Base-by-base conservation (phyloP, 2,329 filamentous ascomycete genomes). In the Fusarium floridanum region DNA sequence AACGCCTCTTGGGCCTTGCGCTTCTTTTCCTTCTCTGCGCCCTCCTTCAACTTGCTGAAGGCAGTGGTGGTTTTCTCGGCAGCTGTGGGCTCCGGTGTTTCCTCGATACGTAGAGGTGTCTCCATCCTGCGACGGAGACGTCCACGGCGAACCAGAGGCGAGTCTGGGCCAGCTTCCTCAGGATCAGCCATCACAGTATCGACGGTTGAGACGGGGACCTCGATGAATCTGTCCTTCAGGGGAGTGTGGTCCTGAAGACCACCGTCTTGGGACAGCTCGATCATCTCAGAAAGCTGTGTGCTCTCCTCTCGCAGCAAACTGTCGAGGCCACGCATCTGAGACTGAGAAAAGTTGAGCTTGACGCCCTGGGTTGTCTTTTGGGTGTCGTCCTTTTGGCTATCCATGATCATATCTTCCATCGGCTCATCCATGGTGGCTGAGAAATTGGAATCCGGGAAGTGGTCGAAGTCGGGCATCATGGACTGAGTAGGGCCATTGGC, bases 181-280 rank as follows among this genome's bases (percentile, higher is more conserved):
- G 79, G 82, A 41, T 81, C 80, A 2, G 74, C 80, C 45, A 92
- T 80, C 8, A 95, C 87, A 0, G 94, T 97, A 22, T 94, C 92
- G 0, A 92, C 84, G 0, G 94, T 96, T 0, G 93, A 94, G 16
- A 86, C 83, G 2, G 93, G 91, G 1, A 89, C 84, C 34, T 91
- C 88, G 62, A 91, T 78, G 81, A 94, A 95, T 57, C 93, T 88
- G 67, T 88, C 86, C 70, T 90, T 91, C 59, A 94, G 87, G 50
- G 94, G 94, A 1, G 94, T 93, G 66, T 91, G 92, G 66, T 92
- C 86, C 45, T 92, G 89, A 75, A 97, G 94, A 0, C 95, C 95
- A 20, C 85, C 88, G 80, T 98, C 95, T 80, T 98, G 95, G 2
- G 94, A 97, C 1, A 92, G 91, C 67, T 95, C 93, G 6, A 94